Conservation (phyloP, 768 basidiomycete species). For the Amanita jacksonii region DNA sequence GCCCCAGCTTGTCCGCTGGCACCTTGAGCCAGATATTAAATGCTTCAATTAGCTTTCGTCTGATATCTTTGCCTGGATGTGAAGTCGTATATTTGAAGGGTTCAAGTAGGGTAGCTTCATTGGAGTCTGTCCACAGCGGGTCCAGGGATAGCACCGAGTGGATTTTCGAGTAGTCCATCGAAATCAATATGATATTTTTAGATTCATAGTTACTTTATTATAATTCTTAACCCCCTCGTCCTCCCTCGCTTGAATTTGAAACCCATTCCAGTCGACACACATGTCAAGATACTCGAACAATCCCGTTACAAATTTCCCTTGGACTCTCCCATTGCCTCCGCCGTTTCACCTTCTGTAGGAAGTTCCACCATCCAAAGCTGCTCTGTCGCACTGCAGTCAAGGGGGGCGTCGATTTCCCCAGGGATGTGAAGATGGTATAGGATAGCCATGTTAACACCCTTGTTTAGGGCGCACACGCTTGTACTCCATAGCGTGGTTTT, state of each 20-base stretch:
- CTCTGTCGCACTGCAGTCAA: conserved; percentile 48
- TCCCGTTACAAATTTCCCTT: conserved; percentile 45
- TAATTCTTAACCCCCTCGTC: conserved; percentile 30
- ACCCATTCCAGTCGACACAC: conserved; percentile 53
- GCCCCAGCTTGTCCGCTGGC: conserved; percentile 53
- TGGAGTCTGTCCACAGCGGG: not conserved
- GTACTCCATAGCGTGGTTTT: conserved; percentile 58
- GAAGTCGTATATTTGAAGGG: conserved; percentile 80
- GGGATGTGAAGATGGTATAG: no score
- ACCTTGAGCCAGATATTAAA: conserved; percentile 92
- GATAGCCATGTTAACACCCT: no score
- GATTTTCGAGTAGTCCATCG: conserved; percentile 7
- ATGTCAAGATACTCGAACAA: conserved; percentile 51
- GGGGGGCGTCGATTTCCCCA: conserved; percentile 49
- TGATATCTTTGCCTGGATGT: conserved; percentile 89
- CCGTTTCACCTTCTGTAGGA: conserved; percentile 25
- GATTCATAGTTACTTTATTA: no score
- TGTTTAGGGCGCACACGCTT: conserved; percentile 47
- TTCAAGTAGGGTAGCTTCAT: conserved; percentile 53
- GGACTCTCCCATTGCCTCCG: conserved; percentile 26
- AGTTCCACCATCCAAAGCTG: conserved; percentile 44
- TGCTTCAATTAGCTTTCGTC: conserved; percentile 78
- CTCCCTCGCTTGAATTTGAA: no score
- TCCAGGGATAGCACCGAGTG: conserved; percentile 3
- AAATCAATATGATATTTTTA: not conserved